Evolutionary conservation across 75 land plant species (phyloP).

Genomic region (Chamaecyparis obtusa): DNA sequence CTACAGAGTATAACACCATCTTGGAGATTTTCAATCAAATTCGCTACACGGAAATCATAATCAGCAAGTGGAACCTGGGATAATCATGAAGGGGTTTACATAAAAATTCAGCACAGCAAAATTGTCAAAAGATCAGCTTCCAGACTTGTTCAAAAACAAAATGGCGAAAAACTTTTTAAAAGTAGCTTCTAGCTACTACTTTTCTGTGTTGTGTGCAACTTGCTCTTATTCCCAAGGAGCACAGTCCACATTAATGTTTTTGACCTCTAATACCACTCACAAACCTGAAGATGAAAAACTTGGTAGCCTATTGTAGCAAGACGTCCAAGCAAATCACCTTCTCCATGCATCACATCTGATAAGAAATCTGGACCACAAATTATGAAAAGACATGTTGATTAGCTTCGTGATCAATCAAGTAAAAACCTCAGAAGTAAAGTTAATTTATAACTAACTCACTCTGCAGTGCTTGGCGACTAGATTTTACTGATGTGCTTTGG

Average conservation of each 20-base stretch:
- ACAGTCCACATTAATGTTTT: neutral
- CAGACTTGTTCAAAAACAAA: neutral
- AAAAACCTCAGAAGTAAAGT: neutral
- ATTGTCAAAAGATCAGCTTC: neutral
- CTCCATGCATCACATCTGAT: conserved; percentile 81
- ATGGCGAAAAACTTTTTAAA: neutral
- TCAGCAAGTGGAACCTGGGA: conserved; percentile 69
- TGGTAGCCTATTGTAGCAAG: conserved; percentile 68
- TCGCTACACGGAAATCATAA: conserved; percentile 56
- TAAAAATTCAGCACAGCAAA: neutral
- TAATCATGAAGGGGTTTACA: conserved; percentile 2
- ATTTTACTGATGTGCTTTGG: conserved; percentile 47
- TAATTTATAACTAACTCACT: conserved; percentile 32
- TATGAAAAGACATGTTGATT: neutral
- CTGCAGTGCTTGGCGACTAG: conserved; percentile 71
- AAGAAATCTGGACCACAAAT: conserved; percentile 39
- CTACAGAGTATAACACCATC: conserved; percentile 84
- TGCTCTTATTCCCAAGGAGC: conserved; percentile 10
- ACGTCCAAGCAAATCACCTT: conserved; percentile 77
- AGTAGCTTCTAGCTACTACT: neutral
- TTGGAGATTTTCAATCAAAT: conserved; percentile 71
- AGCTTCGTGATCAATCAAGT: neutral
- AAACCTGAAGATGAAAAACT: conserved; percentile 77
- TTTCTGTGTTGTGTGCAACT: neutral
- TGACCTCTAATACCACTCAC: neutral